These are phyloP conservation scores for Backusella morwellensis DNA, from an alignment of 192 early-diverging fungal genomes.

Conservation along the genomic window DNA sequence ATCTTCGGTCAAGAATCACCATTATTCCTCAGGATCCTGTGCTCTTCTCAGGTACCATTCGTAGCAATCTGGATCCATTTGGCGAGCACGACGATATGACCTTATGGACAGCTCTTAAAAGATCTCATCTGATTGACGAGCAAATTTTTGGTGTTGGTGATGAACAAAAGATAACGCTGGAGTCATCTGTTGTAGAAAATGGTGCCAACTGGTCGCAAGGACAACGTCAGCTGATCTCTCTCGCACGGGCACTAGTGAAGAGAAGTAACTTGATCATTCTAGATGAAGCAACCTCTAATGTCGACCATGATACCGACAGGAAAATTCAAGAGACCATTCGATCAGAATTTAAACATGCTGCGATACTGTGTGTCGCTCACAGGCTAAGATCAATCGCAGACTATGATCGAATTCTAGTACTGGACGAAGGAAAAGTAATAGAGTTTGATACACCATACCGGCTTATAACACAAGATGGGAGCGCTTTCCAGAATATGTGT, in stretches of 20 bases:
- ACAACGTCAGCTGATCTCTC: conserved; percentile 57
- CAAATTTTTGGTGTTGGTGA: neutral
- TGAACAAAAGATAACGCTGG: conserved; percentile 33
- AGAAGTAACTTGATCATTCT: conserved; percentile 58
- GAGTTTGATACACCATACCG: neutral
- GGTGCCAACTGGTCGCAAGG: conserved; percentile 61
- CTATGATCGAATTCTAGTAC: neutral
- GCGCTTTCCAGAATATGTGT: too few relatives aligned
- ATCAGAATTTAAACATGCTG: neutral
- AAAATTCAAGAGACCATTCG: neutral
- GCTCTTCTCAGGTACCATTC: conserved; percentile 51
- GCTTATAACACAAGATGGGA: neutral
- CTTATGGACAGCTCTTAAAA: conserved; percentile 54
- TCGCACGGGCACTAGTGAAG: conserved; percentile 58
- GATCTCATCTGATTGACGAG: neutral
- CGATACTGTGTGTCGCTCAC: neutral
- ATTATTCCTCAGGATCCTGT: conserved; percentile 91
- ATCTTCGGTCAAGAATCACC: conserved; percentile 69
- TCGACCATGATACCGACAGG: conserved; percentile 1
- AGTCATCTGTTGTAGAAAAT: conserved; percentile 36
- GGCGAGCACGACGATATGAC: conserved; percentile 47
- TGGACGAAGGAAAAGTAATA: neutral
- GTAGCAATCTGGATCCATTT: conserved; percentile 71
- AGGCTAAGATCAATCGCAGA: neutral
- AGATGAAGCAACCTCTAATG: conserved; percentile 63